These are phyloP conservation scores for Bipolaris oryzae DNA, from an alignment of 2,329 filamentous ascomycete genomes.

Conservation along the genomic window DNA sequence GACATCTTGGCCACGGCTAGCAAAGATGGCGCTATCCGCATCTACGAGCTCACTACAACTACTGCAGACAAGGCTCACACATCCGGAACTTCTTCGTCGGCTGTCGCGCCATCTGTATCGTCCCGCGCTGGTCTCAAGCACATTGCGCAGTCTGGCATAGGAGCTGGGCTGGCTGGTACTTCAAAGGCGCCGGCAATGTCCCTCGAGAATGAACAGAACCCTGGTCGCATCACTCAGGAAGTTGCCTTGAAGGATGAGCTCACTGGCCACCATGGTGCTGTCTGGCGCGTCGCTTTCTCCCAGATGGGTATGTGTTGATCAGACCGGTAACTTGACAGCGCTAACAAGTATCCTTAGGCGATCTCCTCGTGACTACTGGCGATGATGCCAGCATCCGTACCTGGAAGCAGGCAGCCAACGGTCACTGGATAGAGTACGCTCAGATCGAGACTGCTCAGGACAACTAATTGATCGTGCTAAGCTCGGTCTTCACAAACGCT, in stretches of 20 bases:
- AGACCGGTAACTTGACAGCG: not conserved
- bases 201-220: slow-evolving; percentile 61
- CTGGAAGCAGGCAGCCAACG: slow-evolving; percentile 58
- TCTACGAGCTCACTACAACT: slow-evolving; percentile 78
- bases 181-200: slow-evolving; percentile 54
- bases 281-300: slow-evolving; percentile 75
- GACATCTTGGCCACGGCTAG: slow-evolving; percentile 91
- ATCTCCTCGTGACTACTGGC: slow-evolving; percentile 75
- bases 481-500: not conserved
- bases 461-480: slow-evolving; percentile 15
- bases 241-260: slow-evolving; percentile 69
- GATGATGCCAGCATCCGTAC: slow-evolving; percentile 69
- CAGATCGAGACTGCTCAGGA: slow-evolving; percentile 53
- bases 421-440: slow-evolving; percentile 56
- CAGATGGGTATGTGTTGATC: slow-evolving; percentile 49
- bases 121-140: slow-evolving; percentile 34
- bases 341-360: slow-evolving; percentile 60
- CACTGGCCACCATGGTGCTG: slow-evolving; percentile 70
- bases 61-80: slow-evolving; percentile 51
- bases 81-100: slow-evolving; percentile 27
- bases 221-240: slow-evolving; percentile 70
- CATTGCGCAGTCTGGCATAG: slow-evolving; percentile 58
- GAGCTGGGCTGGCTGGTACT: slow-evolving; percentile 58
- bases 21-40: slow-evolving; percentile 86
- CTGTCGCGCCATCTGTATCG: slow-evolving; percentile 25